phyloP scores from a whole-genome alignment of 768 basidiomycete genomes.

The Leccinum obscurum region DNA sequence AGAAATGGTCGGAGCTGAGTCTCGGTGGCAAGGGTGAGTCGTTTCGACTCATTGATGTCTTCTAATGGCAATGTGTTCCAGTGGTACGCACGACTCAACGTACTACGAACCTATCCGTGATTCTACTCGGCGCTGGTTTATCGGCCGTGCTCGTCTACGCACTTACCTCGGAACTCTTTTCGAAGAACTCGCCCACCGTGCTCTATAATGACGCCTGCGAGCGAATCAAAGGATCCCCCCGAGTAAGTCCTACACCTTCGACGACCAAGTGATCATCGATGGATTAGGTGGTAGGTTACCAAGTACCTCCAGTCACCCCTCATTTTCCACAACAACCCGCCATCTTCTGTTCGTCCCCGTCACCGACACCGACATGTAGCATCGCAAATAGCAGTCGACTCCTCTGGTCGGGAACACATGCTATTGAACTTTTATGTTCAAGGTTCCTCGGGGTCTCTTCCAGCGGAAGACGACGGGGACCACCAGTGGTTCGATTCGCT shows the following conservation, averaged over 20 bases:
- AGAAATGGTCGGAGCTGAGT: constrained; percentile 80
- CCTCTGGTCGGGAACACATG: constrained; percentile 78
- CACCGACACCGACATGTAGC: constrained; percentile 82
- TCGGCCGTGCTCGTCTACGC: constrained; percentile 75
- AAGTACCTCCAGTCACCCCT: constrained; percentile 68
- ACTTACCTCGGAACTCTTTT: constrained; percentile 80
- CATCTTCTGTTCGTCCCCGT: constrained; percentile 70
- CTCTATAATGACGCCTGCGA: constrained; percentile 65
- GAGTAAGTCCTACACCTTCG: constrained; percentile 33
- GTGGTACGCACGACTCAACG: constrained; percentile 32
- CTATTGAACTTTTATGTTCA: constrained; percentile 81
- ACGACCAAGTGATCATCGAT: background rate
- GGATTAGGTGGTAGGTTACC: constrained; percentile 48
- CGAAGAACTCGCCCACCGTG: constrained; percentile 85
- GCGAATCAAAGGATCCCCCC: constrained; percentile 46
- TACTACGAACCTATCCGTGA: constrained; percentile 52
- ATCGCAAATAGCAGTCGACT: constrained; percentile 74
- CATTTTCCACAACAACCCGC: constrained; percentile 80
- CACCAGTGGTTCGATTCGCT: constrained; percentile 40
- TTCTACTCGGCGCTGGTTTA: constrained; percentile 77
- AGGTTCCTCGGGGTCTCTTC: constrained; percentile 41
- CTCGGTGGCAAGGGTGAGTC: constrained; percentile 70
- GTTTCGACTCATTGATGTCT: background rate
- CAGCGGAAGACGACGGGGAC: constrained; percentile 27
- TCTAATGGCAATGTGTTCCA: background rate